phyloP scores from a whole-genome alignment of 441 rosid species.

The Breynia disticha region DNA sequence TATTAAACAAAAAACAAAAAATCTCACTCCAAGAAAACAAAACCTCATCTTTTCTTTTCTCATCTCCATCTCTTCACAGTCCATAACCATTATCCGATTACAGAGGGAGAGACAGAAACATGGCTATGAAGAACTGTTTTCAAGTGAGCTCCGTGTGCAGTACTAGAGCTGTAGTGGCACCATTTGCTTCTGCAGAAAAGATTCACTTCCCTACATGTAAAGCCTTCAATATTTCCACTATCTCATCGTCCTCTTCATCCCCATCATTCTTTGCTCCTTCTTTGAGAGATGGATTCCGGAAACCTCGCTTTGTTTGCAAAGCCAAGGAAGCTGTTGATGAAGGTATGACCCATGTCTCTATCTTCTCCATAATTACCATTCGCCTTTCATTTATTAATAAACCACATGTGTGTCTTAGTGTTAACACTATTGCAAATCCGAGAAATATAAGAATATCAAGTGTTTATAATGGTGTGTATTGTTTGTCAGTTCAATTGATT shows the following conservation, averaged over 20 bases:
- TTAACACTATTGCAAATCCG: too few species aligned
- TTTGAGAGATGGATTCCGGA: constrained; percentile 18
- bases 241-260: constrained; percentile 16
- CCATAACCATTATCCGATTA: too few species aligned
- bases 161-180: constrained; percentile 21
- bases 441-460: too few species aligned
- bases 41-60: too few species aligned
- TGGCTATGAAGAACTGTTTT: constrained; percentile 40
- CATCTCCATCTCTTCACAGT: too few species aligned
- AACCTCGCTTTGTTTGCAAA: constrained; percentile 36
- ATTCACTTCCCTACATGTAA: constrained; percentile 19
- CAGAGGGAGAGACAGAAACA: background rate
- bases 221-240: constrained; percentile 17
- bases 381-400: too few species aligned
- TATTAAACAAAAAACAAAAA: background rate
- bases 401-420: too few species aligned
- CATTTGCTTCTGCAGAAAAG: constrained; percentile 22
- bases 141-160: constrained; percentile 29
- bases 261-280: constrained; percentile 14
- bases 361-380: background rate
- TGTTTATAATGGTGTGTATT: too few species aligned
- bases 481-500: too few species aligned
- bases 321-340: constrained; percentile 50
- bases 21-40: too few species aligned
- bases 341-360: constrained; percentile 22